Evolutionary conservation across 768 basidiomycete species (phyloP), one percentile per base, ranked within the genome.

Genomic region (Amyloporia xantha): DNA sequence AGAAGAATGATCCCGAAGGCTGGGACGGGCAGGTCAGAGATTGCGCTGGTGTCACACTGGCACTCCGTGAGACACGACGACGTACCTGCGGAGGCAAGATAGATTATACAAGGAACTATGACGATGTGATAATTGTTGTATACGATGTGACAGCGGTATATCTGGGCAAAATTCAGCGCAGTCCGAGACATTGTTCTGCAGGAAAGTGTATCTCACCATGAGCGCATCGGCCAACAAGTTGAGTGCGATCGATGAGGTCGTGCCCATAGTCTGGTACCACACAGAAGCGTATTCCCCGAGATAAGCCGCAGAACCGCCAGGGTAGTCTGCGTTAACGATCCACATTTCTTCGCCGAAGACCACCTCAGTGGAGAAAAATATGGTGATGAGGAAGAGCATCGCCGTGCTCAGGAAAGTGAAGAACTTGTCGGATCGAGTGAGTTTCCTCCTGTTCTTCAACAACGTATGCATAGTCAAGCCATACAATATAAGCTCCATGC

Each of bases 151-250:
- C 41, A 42, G 6, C 41, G 41, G 41, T 42, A 42, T 4, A 42
- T 42, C 41, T 42, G 33, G 33, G n/a, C 33, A 35, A n/a, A 35
- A 9, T 35, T 35, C 10, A 9, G 9, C n/a, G 33, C 9, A 35
- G 10, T 35, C 10, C 33, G 33, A n/a, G 33, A 35, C 10, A 35
- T 35, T 9, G 10, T n/a, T 9, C 10, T n/a, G 33, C 9, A 35
- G n/a, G 10, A 35, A 9, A 9, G 33, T n/a, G n/a, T 9, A 9
- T 35, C 67, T 41, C 44, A 74, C 73, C 52, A 74, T 59, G 39
- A 73, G 46, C 1, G 55, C 72, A 30, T 72, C 70, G 9, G 64
- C 64, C 54, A 72, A 48, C 10, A 70, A 55, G 7, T 71, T 67
- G 9, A 35, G 33, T n/a, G n/a, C n/a, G 10, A 35, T n/a, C 10